Evolutionary conservation across 148 eudicot genomes (phyloP).

Genomic region (Silene latifolia): DNA sequence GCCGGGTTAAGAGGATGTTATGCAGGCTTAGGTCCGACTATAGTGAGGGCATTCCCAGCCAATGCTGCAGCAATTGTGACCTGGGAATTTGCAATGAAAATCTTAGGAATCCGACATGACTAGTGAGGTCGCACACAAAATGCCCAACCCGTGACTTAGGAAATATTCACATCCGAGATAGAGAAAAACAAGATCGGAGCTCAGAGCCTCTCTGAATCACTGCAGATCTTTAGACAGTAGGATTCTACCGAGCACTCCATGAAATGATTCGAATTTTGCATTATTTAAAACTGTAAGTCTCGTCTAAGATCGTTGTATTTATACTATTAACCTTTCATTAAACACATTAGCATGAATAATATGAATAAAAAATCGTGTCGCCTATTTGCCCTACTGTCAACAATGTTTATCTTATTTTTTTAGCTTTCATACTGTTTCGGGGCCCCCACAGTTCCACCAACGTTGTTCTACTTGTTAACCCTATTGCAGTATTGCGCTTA

Average conservation of each 20-base stretch:
- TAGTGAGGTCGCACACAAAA: neutral
- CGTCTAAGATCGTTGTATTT: neutral
- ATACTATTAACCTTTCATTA: neutral
- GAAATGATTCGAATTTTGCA: neutral
- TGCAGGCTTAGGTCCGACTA: conserved; percentile 86
- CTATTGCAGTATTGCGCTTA: neutral
- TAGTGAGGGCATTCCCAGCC: conserved; percentile 84
- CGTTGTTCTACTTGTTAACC: neutral
- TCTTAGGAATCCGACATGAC: conserved; percentile 57
- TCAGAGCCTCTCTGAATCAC: neutral
- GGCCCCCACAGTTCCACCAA: neutral
- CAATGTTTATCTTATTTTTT: too few relatives aligned
- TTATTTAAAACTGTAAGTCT: neutral
- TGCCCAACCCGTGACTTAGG: neutral
- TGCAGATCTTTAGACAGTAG: neutral
- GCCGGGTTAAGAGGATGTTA: conserved; percentile 87
- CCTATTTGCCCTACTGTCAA: neutral
- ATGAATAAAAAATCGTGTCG: neutral
- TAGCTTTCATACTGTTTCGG: neutral
- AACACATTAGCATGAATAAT: too few relatives aligned
- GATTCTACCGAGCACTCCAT: neutral
- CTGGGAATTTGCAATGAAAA: conserved; percentile 80
- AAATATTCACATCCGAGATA: neutral
- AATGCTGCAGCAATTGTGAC: conserved; percentile 95
- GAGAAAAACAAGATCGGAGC: conserved; percentile 1